A percentile compares a stretch with the other conserved stretches of the same genome.
Conservation (phyloP, 768 basidiomycete species). For the Boletus insuetus region DNA sequence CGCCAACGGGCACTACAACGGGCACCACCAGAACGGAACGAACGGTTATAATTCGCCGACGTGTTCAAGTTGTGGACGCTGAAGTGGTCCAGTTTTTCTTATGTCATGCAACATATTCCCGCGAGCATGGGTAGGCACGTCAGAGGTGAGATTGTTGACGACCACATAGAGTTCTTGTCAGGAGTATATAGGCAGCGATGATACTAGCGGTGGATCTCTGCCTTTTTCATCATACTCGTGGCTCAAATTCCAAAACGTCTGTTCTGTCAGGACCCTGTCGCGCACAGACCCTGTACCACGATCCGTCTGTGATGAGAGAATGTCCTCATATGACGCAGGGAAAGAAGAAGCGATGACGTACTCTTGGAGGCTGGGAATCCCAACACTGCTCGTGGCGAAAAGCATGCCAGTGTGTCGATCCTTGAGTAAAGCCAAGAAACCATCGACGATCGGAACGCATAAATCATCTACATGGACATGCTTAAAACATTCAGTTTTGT, state of each 20-base stretch:
- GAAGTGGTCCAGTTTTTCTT: too few relatives aligned
- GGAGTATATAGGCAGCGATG: too few relatives aligned
- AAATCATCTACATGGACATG: constrained; percentile 12
- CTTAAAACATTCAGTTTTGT: too few relatives aligned
- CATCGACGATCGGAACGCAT: constrained; percentile 5
- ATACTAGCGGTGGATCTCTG: too few relatives aligned
- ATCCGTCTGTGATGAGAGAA: not conserved
- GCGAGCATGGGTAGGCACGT: too few relatives aligned
- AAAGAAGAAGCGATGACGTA: constrained; percentile 5
- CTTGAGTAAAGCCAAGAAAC: constrained; percentile 15
- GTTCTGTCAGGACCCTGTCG: constrained; percentile 9
- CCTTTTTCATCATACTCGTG: constrained; percentile 13
- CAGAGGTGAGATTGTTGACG: too few relatives aligned
- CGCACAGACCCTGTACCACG: constrained; percentile 14
- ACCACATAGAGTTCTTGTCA: too few relatives aligned
- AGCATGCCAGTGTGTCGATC: constrained; percentile 17
- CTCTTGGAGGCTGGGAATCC: constrained; percentile 11
- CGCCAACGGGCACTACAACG: constrained; percentile 15
- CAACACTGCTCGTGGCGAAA: constrained; percentile 12
- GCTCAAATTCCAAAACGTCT: constrained; percentile 18
- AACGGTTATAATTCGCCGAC: too few relatives aligned
- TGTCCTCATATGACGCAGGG: too few relatives aligned
- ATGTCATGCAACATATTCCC: not conserved
- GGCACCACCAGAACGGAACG: not conserved
- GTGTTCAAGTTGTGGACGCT: too few relatives aligned